Conservation (phyloP, 305 asterid species). For the Striga hermonthica region DNA sequence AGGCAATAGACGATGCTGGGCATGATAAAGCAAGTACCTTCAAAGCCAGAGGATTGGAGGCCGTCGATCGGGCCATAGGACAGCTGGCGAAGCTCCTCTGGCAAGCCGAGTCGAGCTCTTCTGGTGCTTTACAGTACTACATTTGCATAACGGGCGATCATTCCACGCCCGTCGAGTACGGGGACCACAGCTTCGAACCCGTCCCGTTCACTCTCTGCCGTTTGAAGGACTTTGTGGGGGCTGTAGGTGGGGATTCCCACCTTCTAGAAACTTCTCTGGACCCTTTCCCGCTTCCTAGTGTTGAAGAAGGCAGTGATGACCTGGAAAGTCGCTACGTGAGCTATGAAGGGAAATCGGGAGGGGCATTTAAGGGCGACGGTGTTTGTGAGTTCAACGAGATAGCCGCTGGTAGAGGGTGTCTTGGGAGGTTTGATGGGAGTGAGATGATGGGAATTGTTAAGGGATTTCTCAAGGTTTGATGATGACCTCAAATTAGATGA, state of each 20-base stretch:
- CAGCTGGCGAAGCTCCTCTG: conserved; percentile 84
- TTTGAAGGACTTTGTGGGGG: conserved; percentile 68
- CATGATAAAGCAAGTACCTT: conserved; percentile 90
- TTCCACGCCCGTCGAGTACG: conserved; percentile 95
- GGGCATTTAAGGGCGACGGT: conserved; percentile 55
- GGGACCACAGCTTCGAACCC: conserved; percentile 99
- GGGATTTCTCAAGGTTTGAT: conserved; percentile 48
- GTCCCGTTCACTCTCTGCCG: conserved; percentile 80
- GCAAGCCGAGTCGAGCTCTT: conserved; percentile 53
- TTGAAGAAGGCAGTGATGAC: conserved; percentile 41
- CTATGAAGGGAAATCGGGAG: conserved; percentile 35
- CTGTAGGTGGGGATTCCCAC: conserved; percentile 61
- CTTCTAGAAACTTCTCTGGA: conserved; percentile 63
- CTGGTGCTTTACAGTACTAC: conserved; percentile 56
- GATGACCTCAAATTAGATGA: not conserved
- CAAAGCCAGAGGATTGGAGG: conserved; percentile 87
- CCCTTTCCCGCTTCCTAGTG: conserved; percentile 74
- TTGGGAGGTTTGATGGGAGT: conserved; percentile 83
- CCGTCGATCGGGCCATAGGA: conserved; percentile 80
- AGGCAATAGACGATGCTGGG: conserved; percentile 98
- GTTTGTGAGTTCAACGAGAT: conserved; percentile 68
- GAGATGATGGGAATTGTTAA: conserved; percentile 93
- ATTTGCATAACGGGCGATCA: conserved; percentile 85
- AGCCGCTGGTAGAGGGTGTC: conserved; percentile 83
- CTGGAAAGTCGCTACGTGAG: conserved; percentile 29